Evolutionary conservation across 2,329 filamentous ascomycete species (phyloP).

Genomic region (Podosphaera fusca): DNA sequence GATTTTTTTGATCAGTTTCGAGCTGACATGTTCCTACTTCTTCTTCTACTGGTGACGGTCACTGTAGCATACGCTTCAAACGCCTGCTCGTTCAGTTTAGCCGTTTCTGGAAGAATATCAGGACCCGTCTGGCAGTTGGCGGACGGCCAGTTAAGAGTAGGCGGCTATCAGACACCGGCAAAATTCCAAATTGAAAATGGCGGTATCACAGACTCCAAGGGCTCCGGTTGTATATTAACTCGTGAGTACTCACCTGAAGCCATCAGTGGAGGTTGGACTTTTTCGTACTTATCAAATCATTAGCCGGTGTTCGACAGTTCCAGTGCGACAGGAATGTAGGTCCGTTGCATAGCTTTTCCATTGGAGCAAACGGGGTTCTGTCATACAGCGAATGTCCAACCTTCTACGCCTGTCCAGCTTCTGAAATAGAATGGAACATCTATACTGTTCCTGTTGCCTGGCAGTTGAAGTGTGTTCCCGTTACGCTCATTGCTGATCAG

Average conservation of each 20-base stretch:
- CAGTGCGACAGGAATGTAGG: conserved; percentile 27
- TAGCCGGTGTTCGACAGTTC: conserved; percentile 7
- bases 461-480: conserved; percentile 25
- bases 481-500: conserved; percentile 22
- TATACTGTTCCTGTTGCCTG: conserved; percentile 22
- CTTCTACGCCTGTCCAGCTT: conserved; percentile 38
- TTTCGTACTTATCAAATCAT: neutral
- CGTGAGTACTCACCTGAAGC: conserved; percentile 16
- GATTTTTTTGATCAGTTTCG: no score
- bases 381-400: conserved; percentile 23
- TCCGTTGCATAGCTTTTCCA: conserved; percentile 30
- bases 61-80: neutral
- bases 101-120: conserved; percentile 23
- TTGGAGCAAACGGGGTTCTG: conserved; percentile 28
- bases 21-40: neutral
- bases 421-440: conserved; percentile 30
- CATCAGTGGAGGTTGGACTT: neutral
- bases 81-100: conserved; percentile 29
- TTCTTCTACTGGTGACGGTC: neutral
- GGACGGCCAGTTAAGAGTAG: conserved; percentile 38
- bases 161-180: conserved; percentile 23
- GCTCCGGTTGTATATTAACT: conserved; percentile 40
- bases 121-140: conserved; percentile 34
- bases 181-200: conserved; percentile 32
- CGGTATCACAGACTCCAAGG: conserved; percentile 29